phyloP scores from a whole-genome alignment of 208 protist species.

The Trypanosoma lewisi region DNA sequence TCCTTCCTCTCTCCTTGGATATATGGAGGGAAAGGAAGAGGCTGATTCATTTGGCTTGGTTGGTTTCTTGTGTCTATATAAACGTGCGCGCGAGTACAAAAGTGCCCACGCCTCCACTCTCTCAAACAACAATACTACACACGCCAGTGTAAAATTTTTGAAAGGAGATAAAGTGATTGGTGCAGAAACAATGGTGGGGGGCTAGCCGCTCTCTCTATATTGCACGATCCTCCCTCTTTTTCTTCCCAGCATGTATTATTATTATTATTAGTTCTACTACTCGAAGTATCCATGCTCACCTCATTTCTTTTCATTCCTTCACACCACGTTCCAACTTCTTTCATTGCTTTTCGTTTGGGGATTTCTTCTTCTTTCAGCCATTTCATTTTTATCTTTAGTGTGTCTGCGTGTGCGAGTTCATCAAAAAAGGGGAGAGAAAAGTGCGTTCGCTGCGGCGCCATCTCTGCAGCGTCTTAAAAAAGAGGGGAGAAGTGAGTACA shows the following conservation, averaged over 20 bases:
- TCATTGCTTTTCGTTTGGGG: not conserved
- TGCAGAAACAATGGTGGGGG: not conserved
- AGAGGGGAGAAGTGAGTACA: not conserved
- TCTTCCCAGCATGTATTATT: no score
- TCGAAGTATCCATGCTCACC: no score
- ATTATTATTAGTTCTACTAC: not conserved
- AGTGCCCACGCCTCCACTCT: no score
- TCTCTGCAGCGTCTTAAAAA: not conserved
- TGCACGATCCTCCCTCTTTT: not conserved
- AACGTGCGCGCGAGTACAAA: not conserved
- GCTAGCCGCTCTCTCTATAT: not conserved
- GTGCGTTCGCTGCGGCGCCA: not conserved
- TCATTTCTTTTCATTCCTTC: not conserved
- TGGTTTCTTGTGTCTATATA: not conserved
- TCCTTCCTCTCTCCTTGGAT: not conserved
- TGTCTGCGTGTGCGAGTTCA: not conserved
- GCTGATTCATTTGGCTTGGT: no score
- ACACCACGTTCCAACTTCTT: not conserved
- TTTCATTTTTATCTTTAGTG: not conserved
- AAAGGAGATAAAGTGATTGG: slow-evolving; percentile 2
- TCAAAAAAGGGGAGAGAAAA: not conserved
- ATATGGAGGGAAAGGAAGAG: no score
- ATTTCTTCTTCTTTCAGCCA: not conserved
- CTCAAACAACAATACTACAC: not conserved
- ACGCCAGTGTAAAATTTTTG: not conserved